Evolutionary conservation across 1,284 basidiomycete species (phyloP).

Genomic region (Ustilago xerochloae): DNA sequence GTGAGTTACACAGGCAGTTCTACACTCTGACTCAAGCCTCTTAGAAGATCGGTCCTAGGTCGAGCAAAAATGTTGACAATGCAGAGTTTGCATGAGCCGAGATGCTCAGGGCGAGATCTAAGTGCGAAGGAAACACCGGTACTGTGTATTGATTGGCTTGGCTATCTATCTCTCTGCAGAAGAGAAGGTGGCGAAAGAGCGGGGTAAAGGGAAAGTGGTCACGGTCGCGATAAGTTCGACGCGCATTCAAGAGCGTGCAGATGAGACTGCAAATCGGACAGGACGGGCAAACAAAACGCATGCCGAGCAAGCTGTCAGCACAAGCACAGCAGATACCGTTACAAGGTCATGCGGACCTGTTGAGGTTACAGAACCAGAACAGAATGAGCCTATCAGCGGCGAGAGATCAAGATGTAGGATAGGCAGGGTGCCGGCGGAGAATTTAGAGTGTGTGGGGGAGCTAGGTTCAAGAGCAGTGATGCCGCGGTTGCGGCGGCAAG

Average conservation of each 20-base stretch:
- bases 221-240: not conserved
- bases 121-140: not conserved
- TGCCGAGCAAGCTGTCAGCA: not conserved
- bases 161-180: not conserved
- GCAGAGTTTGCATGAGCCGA: not conserved
- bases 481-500: conserved; percentile 17
- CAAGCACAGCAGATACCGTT: no score
- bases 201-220: not conserved
- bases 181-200: not conserved
- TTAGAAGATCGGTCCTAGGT: no score
- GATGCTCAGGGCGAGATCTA: not conserved
- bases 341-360: no score
- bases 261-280: not conserved
- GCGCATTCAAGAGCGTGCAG: no score
- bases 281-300: not conserved
- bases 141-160: not conserved
- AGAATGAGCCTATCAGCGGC: not conserved
- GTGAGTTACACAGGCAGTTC: no score
- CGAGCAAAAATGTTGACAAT: not conserved
- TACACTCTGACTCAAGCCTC: no score
- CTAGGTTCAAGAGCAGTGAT: conserved; percentile 4
- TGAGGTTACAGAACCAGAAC: not conserved
- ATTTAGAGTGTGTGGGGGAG: not conserved
- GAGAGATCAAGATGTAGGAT: not conserved
- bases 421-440: conserved; percentile 7